Evolutionary conservation across 495 filamentous ascomycete genomes (phyloP), one percentile per base, ranked within the genome.

Genomic region (Penicillium arizonense): DNA sequence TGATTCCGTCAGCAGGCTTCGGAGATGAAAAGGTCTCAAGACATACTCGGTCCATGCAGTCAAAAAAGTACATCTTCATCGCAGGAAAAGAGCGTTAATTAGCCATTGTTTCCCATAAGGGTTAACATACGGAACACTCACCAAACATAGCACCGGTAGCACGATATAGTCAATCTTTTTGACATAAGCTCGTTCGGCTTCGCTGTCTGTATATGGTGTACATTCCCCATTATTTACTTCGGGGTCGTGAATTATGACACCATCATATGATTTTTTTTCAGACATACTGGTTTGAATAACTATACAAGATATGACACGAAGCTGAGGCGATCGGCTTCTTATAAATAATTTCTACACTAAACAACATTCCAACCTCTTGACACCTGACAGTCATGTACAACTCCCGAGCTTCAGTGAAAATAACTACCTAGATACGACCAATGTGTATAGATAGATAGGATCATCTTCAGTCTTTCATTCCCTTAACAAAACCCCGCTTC

Each of bases 1-100:
- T 75, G 52, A 26, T 65, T 61, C 3, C 5, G 37, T 68, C 37
- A 69, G 48, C 16, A 28, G 12, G n/a, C 33, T 28, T 4, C 0
- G 35, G 13, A 14, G 20, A 30, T 21, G 3, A 18, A 18, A 41
- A 8, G 7, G 76, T 55, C 3, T 13, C 2, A 32, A 3, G n/a
- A 62, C 84, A 74, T 49, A 80, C 79, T 54, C 85, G 80, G 57
- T 86, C 82, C 52, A 85, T 77, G 42, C 72, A 73, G 56, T 82
- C 82, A 63, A 83, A 81, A 23, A 83, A 74, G 55, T 84, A 82
- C 81, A 85, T 85, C 64, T 70, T 35, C 0, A 13, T 32, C 32
- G 3, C n/a, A 30, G 1, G 10, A n/a, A 44, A 2, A 11, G n/a
- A 16, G 5, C 10, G 16, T 35, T 16, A 7, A 30, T 30, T 9